Evolutionary conservation across 2,329 filamentous ascomycete genomes (phyloP), one percentile per base, ranked within the genome.

Genomic region (Plectosphaerella plurivora): DNA sequence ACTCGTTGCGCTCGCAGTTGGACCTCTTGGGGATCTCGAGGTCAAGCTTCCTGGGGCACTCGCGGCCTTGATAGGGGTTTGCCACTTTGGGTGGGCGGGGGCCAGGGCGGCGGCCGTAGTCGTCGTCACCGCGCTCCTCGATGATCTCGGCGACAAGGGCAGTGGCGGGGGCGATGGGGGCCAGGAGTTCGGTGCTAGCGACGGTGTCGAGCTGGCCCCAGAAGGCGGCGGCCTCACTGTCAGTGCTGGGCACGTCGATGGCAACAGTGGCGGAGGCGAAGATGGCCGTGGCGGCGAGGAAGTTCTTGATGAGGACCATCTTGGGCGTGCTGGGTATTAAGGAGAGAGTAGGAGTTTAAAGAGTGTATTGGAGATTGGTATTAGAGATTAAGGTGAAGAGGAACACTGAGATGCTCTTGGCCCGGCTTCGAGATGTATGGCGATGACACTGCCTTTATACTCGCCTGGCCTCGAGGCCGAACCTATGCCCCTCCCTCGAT

Each of bases 1-100:
- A 54, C 42, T 50, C 52, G 50, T 54, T 54, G 50, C 53, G 47
- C 47, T 54, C 47, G 53, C 53, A 54, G 33, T 25, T 50, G 24
- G 36, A 45, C 42, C 36, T 28, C 28, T 39, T 50, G 15, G 53
- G 53, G 11, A 51, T 50, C 8, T 47, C 16, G 24, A 47, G 42
- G 42, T 49, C 45, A 5, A 47, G 50, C 11, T 36, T 42, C 4
- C n/a, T 36, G 33, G 46, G 35, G 44, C 53, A 54, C 16, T 42
- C 22, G 24, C 25, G 44, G 42, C 44, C 36, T 41, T 37, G 36
- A 47, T 54, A 54, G 16, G 53, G 53, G 6, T 35, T 47, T 15
- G 6, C 15, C 33, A 20, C 15, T 10, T 14, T 16, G 11, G 41
- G n/a, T 8, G 41, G 41, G n/a, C 41, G 10, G 41, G n/a, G 41